phyloP scores from a whole-genome alignment of 1,139 yeast species.

The Geotrichum citri-aurantii region DNA sequence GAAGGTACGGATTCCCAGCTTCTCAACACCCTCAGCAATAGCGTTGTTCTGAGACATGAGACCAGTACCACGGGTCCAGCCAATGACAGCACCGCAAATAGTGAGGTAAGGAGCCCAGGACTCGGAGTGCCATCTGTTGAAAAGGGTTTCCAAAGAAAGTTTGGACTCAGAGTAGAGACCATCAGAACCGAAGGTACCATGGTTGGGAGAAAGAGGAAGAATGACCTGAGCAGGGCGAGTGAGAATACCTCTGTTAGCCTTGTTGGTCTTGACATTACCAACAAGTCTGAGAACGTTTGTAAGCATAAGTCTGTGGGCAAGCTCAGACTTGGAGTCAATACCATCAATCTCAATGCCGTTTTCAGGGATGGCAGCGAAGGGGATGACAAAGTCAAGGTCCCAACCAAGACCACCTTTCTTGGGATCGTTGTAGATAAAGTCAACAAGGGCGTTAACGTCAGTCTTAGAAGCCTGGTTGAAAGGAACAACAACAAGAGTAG shows the following conservation, averaged over 20 bases:
- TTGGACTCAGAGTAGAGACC: conserved; percentile 98
- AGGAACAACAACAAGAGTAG: conserved; percentile 91
- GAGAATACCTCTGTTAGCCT: conserved; percentile 48
- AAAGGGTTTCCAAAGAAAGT: conserved; percentile 86
- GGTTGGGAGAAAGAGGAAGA: conserved; percentile 95
- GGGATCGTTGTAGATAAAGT: conserved; percentile 74
- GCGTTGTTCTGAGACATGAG: conserved; percentile 95
- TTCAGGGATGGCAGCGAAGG: conserved; percentile 96
- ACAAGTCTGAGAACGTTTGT: conserved; percentile 88
- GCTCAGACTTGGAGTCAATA: conserved; percentile 91
- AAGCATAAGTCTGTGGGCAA: conserved; percentile 97
- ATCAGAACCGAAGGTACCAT: conserved; percentile 96
- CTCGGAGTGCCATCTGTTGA: conserved; percentile 98
- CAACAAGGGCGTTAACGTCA: conserved; percentile 81
- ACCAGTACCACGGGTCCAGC: conserved; percentile 99
- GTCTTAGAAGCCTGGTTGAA: conserved; percentile 96
- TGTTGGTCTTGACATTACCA: conserved; percentile 83
- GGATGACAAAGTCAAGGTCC: conserved; percentile 94
- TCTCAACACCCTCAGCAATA: conserved; percentile 96
- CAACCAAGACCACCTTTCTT: conserved; percentile 93
- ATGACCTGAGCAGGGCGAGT: conserved; percentile 98
- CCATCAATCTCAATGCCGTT: conserved; percentile 92
- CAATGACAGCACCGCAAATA: conserved; percentile 95
- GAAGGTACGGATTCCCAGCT: conserved; percentile 93
- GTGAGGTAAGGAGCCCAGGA: conserved; percentile 94